phyloP scores from a whole-genome alignment of 306 rosid species.

The Lithocarpus polystachyus region DNA sequence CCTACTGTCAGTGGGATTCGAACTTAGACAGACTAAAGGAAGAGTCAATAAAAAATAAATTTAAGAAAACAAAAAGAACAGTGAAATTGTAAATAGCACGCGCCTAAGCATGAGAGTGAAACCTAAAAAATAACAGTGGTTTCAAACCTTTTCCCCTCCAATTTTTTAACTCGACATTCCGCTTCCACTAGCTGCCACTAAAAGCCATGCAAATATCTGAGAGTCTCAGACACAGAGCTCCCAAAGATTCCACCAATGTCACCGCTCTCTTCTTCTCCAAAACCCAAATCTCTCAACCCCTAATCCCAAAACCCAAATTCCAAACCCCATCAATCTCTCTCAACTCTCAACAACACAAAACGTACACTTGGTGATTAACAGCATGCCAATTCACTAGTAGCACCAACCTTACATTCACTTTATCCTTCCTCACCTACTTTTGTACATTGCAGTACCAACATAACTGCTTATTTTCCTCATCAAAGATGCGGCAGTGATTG shows the following conservation, averaged over 20 bases:
- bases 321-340: neutral
- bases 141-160: constrained; percentile 3
- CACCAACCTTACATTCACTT: too few species aligned
- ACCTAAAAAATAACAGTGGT: neutral
- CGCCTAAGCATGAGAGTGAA: neutral
- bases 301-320: neutral
- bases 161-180: neutral
- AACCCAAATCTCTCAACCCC: neutral
- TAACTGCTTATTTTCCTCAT: neutral
- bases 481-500: neutral
- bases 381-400: neutral
- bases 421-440: neutral
- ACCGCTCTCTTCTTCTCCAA: constrained; percentile 17
- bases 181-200: constrained; percentile 13
- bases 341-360: neutral
- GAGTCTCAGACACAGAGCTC: neutral
- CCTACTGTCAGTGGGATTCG: too few species aligned
- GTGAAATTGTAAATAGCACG: neutral
- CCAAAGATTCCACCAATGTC: constrained; percentile 20
- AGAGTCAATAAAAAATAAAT: neutral
- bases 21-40: too few species aligned
- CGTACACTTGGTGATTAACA: neutral
- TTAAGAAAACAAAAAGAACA: neutral
- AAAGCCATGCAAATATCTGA: constrained; percentile 19
- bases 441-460: neutral